These are phyloP conservation scores for Astraeus odoratus DNA, from an alignment of 768 basidiomycete genomes.

Conservation along the genomic window DNA sequence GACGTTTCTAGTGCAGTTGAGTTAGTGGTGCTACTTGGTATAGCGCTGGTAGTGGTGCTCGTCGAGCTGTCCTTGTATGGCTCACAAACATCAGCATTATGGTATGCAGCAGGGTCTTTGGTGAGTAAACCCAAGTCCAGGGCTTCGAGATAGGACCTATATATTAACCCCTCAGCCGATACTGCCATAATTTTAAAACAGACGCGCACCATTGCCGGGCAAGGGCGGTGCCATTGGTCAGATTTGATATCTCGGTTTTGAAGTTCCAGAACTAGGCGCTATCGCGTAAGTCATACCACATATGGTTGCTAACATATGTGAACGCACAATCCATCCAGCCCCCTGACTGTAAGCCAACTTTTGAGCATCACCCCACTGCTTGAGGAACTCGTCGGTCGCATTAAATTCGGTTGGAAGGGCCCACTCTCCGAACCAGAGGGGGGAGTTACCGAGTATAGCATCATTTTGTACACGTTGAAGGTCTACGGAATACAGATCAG, in stretches of 20 bases:
- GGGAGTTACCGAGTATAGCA: constrained; percentile 36
- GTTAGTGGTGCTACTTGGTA: background rate
- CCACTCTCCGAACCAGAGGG: constrained; percentile 57
- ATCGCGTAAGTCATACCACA: background rate
- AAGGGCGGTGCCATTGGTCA: background rate
- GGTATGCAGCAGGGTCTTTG: constrained; percentile 44
- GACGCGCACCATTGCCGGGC: background rate
- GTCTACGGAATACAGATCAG: constrained; percentile 32
- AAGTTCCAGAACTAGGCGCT: constrained; percentile 60
- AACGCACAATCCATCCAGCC: constrained; percentile 61
- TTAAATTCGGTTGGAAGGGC: constrained; percentile 56
- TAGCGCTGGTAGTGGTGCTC: background rate
- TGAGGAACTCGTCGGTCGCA: constrained; percentile 56
- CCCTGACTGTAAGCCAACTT: constrained; percentile 56
- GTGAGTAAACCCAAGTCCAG: constrained; percentile 51
- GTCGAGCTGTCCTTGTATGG: constrained; percentile 26
- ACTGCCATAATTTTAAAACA: background rate
- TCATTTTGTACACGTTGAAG: constrained; percentile 48
- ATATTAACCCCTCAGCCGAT: background rate
- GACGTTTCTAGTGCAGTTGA: background rate
- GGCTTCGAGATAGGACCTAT: constrained; percentile 63
- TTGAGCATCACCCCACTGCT: constrained; percentile 71
- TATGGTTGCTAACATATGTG: background rate
- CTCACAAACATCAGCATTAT: constrained; percentile 55
- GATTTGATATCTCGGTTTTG: constrained; percentile 44